Conservation (phyloP, 139 green algal species). For the Spirogloea muscicola region DNA sequence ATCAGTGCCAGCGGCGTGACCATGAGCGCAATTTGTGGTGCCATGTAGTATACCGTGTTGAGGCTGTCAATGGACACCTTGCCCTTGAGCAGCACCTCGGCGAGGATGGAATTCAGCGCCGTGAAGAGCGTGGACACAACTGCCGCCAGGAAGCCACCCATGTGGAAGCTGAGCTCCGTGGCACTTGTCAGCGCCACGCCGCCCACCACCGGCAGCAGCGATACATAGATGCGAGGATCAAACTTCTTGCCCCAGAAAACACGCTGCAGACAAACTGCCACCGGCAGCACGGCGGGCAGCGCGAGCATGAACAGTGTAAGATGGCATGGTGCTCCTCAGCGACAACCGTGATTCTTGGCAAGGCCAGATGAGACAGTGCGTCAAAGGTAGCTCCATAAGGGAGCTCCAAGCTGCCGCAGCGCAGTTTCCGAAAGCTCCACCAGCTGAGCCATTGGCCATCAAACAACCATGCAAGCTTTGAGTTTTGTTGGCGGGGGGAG, state of each 20-base stretch:
- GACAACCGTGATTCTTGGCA: too few species aligned
- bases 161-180: slow-evolving; percentile 34
- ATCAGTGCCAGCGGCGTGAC: not conserved
- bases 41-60: slow-evolving; percentile 38
- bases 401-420: too few species aligned
- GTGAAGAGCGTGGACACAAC: slow-evolving; percentile 17
- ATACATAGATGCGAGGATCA: slow-evolving; percentile 7
- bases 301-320: too few species aligned
- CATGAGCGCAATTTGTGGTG: not conserved
- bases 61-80: slow-evolving; percentile 19
- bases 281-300: too few species aligned
- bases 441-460: too few species aligned
- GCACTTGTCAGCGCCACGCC: slow-evolving; percentile 8
- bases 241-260: slow-evolving; percentile 5
- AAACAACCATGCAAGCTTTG: too few species aligned
- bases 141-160: slow-evolving; percentile 32
- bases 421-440: too few species aligned
- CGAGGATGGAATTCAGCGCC: slow-evolving; percentile 28
- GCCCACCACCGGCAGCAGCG: slow-evolving; percentile 23
- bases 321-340: too few species aligned
- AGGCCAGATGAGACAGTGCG: too few species aligned
- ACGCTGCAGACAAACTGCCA: slow-evolving; percentile 16
- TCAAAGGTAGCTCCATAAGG: too few species aligned
- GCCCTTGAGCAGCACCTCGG: slow-evolving; percentile 32
- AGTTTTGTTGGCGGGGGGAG: too few species aligned